Conservation (phyloP, 345 rosid genomes). For the Ceriops zippeliana region DNA sequence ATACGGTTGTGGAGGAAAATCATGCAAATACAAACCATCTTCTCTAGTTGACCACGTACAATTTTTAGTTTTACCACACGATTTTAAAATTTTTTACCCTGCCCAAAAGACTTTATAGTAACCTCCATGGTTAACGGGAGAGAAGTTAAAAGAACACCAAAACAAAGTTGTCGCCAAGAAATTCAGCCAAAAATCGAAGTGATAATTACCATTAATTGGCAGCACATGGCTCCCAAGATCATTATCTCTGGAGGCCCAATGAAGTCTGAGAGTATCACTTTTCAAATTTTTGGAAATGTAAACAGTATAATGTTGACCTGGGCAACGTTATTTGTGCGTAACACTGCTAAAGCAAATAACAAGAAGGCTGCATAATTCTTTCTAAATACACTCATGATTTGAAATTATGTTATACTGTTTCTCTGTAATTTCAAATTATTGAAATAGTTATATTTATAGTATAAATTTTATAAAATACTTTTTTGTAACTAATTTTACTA, state of each 20-base stretch:
- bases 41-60: constrained; percentile 11
- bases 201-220: neutral
- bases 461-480: too few species aligned
- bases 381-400: too few species aligned
- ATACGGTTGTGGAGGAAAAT: neutral
- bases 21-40: neutral
- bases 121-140: neutral
- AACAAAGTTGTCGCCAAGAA: constrained; percentile 2
- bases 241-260: constrained; percentile 8
- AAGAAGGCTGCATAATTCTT: too few species aligned
- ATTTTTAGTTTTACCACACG: too few species aligned
- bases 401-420: too few species aligned
- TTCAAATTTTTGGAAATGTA: constrained; percentile 8
- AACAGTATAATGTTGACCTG: neutral
- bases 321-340: too few species aligned
- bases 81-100: neutral
- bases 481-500: too few species aligned
- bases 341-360: too few species aligned
- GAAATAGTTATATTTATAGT: too few species aligned
- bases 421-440: too few species aligned
- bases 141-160: constrained; percentile 4
- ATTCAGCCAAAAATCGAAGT: neutral
- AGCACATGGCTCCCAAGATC: neutral
- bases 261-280: neutral
- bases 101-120: constrained; percentile 3